Percentiles rank a stretch among this genome's conserved stretches.
phyloP scores from a whole-genome alignment of 106 monocot species.

The Dactylorhiza incarnata region DNA sequence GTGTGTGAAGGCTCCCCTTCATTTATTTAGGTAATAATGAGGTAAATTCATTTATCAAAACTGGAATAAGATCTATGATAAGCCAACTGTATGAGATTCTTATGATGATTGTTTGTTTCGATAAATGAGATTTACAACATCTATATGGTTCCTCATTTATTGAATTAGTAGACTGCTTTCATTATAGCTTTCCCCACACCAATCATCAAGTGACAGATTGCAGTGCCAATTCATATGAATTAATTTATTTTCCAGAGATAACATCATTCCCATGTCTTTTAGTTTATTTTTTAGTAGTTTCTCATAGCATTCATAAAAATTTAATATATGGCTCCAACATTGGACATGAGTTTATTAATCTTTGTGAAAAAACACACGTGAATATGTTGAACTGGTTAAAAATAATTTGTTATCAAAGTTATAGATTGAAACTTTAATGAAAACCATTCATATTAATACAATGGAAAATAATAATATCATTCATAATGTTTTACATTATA shows the following conservation, averaged over 20 bases:
- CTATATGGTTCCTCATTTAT: background rate
- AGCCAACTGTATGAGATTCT: background rate
- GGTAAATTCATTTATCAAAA: background rate
- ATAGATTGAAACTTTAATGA: background rate
- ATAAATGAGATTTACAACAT: background rate
- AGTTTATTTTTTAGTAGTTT: background rate
- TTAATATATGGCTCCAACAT: background rate
- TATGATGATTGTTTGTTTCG: background rate
- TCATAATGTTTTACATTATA: background rate
- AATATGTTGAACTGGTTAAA: background rate
- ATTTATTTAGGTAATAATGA: background rate
- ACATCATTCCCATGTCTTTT: too few species aligned
- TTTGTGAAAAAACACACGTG: background rate
- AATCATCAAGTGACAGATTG: background rate
- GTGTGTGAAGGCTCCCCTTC: too few species aligned
- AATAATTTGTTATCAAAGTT: background rate
- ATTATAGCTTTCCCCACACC: background rate
- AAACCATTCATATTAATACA: background rate
- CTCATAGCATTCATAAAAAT: background rate
- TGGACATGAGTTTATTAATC: background rate
- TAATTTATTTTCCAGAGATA: too few species aligned
- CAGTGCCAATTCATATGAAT: background rate
- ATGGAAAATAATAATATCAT: background rate
- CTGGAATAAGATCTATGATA: slow-evolving; percentile 1
- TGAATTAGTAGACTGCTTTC: background rate